Evolutionary conservation across 2,329 filamentous ascomycete genomes (phyloP), one percentile per base, ranked within the genome.

Genomic region (Thelonectria blattea): DNA sequence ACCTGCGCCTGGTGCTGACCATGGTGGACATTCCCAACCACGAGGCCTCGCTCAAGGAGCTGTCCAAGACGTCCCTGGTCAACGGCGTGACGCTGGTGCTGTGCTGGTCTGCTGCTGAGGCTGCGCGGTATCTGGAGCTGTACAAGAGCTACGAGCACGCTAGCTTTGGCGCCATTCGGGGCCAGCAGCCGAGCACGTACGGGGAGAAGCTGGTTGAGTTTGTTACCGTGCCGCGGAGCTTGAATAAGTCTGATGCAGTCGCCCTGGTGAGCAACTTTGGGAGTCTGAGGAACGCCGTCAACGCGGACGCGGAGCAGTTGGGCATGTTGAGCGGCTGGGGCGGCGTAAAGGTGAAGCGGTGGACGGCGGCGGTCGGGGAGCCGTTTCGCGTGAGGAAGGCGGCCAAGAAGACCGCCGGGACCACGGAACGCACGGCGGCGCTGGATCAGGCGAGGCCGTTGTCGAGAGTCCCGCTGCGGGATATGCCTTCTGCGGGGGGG

Each of bases 1-100:
- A 88, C 66, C 84, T 99, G 18, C 91, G 95, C 49, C 84, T 99
- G 53, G 79, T 99, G 27, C 84, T 99, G 50, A 88, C 90, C 18
- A 93, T 98, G 86, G 93, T 98, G 24, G 95, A 99, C 75, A 97
- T 99, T 53, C 87, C 90, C 22, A 97, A 96, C 72, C 95, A 98
- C 71, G 92, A 98, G 76, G 93, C 97, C 59, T 85, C 89, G 4
- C 78, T 99, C 52, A 92, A 91, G 67, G 95, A 98, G 73, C 83
- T 99, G 10, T 92, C 92, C 62, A 98, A 98, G 76, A 96, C 93
- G 2, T 93, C 91, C 14, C 78, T 98, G 24, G 88, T 98, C 76
- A 97, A 97, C 75, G 93, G 96, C 67, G 86, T 97, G 42, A 99
- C 95, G 2, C 77, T 99, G 12, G 88, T 99, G 52, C 83, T 98